Conservation (phyloP, 345 rosid genomes). For the Sisymbrium altissimum region DNA sequence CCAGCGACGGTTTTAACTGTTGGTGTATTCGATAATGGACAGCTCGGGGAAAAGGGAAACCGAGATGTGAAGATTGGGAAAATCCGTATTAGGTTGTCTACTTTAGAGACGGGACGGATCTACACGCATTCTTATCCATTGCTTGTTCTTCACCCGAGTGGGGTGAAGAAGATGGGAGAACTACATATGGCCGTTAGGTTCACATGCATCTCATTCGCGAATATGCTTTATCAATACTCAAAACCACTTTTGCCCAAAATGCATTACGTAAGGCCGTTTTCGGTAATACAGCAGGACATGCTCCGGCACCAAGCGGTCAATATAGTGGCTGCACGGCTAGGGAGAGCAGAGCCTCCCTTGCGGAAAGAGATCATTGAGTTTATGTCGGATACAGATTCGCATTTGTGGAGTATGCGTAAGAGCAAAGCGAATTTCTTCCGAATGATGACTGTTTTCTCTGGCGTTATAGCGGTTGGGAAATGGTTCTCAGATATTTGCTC, state of each 20-base stretch:
- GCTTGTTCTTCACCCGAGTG: slow-evolving; percentile 81
- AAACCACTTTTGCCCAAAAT: slow-evolving; percentile 88
- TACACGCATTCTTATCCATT: slow-evolving; percentile 91
- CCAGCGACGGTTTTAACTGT: slow-evolving; percentile 88
- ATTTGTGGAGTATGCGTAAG: slow-evolving; percentile 95
- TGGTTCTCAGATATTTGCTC: slow-evolving; percentile 85
- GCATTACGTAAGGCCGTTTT: slow-evolving; percentile 84
- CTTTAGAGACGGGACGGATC: slow-evolving; percentile 82
- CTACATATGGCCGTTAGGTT: slow-evolving; percentile 84
- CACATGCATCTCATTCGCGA: slow-evolving; percentile 69
- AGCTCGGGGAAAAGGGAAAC: slow-evolving; percentile 65
- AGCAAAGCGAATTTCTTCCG: slow-evolving; percentile 95
- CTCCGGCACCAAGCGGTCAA: slow-evolving; percentile 80
- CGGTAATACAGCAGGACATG: slow-evolving; percentile 85
- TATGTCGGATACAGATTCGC: slow-evolving; percentile 92
- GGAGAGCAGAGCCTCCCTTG: slow-evolving; percentile 92
- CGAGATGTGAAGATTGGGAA: slow-evolving; percentile 85
- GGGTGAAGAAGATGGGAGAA: slow-evolving; percentile 98
- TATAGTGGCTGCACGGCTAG: slow-evolving; percentile 73
- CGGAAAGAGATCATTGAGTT: slow-evolving; percentile 93
- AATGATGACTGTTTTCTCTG: slow-evolving; percentile 75
- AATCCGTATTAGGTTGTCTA: slow-evolving; percentile 87
- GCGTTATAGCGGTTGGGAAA: slow-evolving; percentile 68
- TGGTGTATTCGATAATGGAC: slow-evolving; percentile 93
- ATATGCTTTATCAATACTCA: slow-evolving; percentile 85